Base-by-base conservation (phyloP, 2,329 filamentous ascomycete genomes). In the Penicillium sp. region DNA sequence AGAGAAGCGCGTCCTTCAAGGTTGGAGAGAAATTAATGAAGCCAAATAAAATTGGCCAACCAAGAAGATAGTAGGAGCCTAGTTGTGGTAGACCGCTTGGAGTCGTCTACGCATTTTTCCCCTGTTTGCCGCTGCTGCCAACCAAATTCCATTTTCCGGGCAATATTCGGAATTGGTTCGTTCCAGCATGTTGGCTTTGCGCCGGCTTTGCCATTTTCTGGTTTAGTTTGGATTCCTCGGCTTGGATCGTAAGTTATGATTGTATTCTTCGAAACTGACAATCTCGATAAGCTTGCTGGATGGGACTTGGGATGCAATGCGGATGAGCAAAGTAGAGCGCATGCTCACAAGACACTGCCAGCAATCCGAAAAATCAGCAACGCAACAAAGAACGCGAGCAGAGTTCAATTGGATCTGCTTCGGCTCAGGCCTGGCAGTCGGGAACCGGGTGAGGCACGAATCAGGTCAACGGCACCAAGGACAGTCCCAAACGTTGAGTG, bases 91-190 rank as follows among this genome's bases (percentile, higher is more conserved):
- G 54, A 38, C 61, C 67, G 63, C 61, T 60, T 66, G 52, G 59
- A 57, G 57, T n/a, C 5, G 58, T 58, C 61, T 62, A 41, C 35
- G 17, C 15, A 38, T 65, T 51, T 66, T 67, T 60, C 65, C 65
- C 64, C 65, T 66, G 65, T 65, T 68, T 69, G 61, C 64, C 63
- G 65, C 65, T 67, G 63, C 64, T 67, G 65, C 63, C 66, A 68
- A 66, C 64, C 64, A 67, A 66, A 66, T 65, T 65, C 65, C 26
- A 49, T 63, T 56, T 51, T 49, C 66, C 66, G 68, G 66, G 58
- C 64, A 30, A 65, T 58, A 41, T 68, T 70, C 68, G 69, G 68
- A 68, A 67, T 57, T 62, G 60, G 54, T 47, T 62, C 60, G 66
- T 63, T 26, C 41, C 49, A 52, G 41, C 41, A 19, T 29, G 45